Evolutionary conservation across 2,329 filamentous ascomycete species (phyloP).

Genomic region (Tolypocladium endophyticum): DNA sequence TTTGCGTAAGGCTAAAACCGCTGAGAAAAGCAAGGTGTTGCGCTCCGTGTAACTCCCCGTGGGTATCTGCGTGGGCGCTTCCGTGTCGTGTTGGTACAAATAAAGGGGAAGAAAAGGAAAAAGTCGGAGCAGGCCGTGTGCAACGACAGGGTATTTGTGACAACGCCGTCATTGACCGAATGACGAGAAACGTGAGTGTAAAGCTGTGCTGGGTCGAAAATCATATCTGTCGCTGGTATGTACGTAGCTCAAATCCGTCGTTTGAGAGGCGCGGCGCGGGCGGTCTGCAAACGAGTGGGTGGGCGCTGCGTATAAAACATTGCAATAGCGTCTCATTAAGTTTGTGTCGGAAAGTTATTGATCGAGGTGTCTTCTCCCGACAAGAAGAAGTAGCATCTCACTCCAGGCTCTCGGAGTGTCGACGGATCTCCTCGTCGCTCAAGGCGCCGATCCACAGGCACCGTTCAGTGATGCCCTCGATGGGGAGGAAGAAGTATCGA

Average conservation of each 20-base stretch:
- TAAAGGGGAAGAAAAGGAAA: neutral
- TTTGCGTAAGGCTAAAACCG: neutral
- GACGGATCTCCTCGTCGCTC: conserved; percentile 62
- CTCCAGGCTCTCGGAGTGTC: conserved; percentile 39
- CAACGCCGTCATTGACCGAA: neutral
- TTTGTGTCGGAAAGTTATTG: neutral
- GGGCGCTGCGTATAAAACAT: neutral
- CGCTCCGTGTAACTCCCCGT: neutral
- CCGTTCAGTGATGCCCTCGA: conserved; percentile 67
- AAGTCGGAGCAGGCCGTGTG: neutral
- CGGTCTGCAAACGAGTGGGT: neutral
- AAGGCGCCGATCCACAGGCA: conserved; percentile 80
- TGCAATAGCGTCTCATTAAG: neutral
- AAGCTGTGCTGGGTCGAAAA: neutral
- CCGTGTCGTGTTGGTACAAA: neutral
- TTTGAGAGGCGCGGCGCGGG: neutral
- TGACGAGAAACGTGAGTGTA: neutral
- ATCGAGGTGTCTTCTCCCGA: neutral
- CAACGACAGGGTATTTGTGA: neutral
- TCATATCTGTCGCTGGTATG: neutral
- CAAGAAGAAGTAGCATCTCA: conserved; percentile 4
- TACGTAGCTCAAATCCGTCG: neutral
- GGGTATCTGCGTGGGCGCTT: neutral
- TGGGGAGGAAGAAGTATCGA: conserved; percentile 61
- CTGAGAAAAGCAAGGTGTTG: neutral